A percentile compares a stretch with the other conserved stretches of the same genome.
phyloP scores from a whole-genome alignment of 768 basidiomycete genomes.

The Filobasidium wieringae region DNA sequence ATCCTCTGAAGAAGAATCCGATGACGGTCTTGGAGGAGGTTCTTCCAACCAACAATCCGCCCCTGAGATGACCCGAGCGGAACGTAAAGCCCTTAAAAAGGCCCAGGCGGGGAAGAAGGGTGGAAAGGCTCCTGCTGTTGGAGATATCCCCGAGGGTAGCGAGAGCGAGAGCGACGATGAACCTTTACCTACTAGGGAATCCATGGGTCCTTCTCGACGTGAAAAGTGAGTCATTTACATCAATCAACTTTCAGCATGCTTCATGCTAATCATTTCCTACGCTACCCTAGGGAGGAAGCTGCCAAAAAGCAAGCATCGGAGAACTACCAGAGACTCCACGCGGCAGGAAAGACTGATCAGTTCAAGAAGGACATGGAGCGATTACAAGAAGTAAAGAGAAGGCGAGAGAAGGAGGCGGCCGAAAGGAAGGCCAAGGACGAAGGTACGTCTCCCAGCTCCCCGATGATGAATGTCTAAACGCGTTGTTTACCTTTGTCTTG shows the following conservation, averaged over 20 bases:
- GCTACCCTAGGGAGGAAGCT: conserved; percentile 60
- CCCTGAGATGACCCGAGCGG: conserved; percentile 53
- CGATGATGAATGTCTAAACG: not conserved
- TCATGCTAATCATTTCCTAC: not conserved
- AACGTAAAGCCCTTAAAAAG: conserved; percentile 74
- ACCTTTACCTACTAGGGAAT: conserved; percentile 1
- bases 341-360: conserved; percentile 71
- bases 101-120: conserved; percentile 46
- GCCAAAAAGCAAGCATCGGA: conserved; percentile 84
- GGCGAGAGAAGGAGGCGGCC: conserved; percentile 76
- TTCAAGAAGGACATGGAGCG: conserved; percentile 80
- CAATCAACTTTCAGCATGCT: not conserved
- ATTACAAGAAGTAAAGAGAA: conserved; percentile 69
- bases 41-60: conserved; percentile 28
- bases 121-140: conserved; percentile 43
- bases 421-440: conserved; percentile 81
- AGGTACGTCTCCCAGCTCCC: conserved; percentile 44
- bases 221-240: conserved; percentile 29
- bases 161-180: conserved; percentile 17
- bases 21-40: conserved; percentile 35
- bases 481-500: not conserved
- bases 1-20: conserved; percentile 35
- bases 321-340: conserved; percentile 70
- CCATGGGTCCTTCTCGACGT: conserved; percentile 27
- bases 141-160: conserved; percentile 43